Conservation (phyloP, 2,329 filamentous ascomycete genomes). For the Aspergillus fumigatus region DNA sequence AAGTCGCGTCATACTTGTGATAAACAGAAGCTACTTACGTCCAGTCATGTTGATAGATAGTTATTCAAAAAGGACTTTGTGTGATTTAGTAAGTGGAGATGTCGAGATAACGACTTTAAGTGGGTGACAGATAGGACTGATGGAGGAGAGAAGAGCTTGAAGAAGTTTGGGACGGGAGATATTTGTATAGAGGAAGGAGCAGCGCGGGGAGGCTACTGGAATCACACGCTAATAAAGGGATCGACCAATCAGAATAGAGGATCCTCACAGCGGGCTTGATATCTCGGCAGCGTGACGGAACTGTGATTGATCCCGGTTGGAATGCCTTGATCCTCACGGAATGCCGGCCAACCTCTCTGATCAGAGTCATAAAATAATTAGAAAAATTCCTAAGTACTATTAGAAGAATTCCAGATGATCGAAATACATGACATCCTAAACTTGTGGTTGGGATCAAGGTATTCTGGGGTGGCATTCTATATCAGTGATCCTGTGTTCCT, state of each 20-base stretch:
- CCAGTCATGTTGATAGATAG: slow-evolving; percentile 53
- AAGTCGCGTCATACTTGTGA: slow-evolving; percentile 9
- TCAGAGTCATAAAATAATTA: slow-evolving; percentile 10
- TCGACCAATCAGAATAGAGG: slow-evolving; percentile 34
- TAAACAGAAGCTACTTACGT: slow-evolving; percentile 44
- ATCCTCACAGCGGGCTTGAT: slow-evolving; percentile 26
- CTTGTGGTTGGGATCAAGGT: slow-evolving; percentile 34
- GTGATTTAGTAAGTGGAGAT: slow-evolving; percentile 23
- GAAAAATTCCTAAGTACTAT: slow-evolving; percentile 13
- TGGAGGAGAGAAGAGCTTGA: slow-evolving; percentile 19
- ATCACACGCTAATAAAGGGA: slow-evolving; percentile 34
- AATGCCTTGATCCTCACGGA: slow-evolving; percentile 23
- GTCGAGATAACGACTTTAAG: slow-evolving; percentile 17
- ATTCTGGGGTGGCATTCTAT: slow-evolving; percentile 22
- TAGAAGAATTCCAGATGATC: slow-evolving; percentile 12
- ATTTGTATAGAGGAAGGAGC: slow-evolving; percentile 36
- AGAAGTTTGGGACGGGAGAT: slow-evolving; percentile 28
- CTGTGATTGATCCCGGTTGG: slow-evolving; percentile 20
- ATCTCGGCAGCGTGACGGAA: slow-evolving; percentile 24
- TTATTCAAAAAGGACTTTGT: slow-evolving; percentile 22
- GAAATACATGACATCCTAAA: slow-evolving; percentile 12
- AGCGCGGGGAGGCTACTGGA: slow-evolving; percentile 26
- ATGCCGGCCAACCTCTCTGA: slow-evolving; percentile 15
- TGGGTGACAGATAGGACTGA: slow-evolving; percentile 20
- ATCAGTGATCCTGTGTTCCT: slow-evolving; percentile 33